phyloP scores from a whole-genome alignment of 768 basidiomycete species.

The Kwoniella dejecticola region DNA sequence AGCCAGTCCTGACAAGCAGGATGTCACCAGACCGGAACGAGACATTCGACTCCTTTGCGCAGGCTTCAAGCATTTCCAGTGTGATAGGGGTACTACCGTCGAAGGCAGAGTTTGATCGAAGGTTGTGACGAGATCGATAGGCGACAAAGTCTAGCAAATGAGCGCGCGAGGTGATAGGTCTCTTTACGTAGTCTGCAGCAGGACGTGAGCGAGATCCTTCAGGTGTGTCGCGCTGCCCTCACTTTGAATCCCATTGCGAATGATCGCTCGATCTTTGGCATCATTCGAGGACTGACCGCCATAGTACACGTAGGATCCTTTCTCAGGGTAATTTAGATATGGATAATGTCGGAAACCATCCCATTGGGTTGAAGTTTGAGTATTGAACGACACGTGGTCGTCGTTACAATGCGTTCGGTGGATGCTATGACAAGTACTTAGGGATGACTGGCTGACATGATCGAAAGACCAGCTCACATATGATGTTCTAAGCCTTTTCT shows the following conservation, averaged over 20 bases:
- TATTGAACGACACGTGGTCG: conserved; percentile 15
- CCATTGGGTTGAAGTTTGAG: conserved; percentile 17
- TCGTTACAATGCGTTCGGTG: conserved; percentile 9
- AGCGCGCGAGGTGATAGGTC: conserved; percentile 38
- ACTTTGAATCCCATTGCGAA: conserved; percentile 31
- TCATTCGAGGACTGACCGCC: conserved; percentile 27
- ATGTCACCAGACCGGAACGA: conserved; percentile 31
- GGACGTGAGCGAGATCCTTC: no score
- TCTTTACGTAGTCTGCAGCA: conserved; percentile 30
- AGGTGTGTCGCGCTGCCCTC: no score
- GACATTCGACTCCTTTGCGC: conserved; percentile 10
- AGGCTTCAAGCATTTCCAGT: conserved; percentile 15
- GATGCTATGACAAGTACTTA: conserved; percentile 2
- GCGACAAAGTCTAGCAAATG: conserved; percentile 34
- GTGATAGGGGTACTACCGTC: conserved; percentile 15
- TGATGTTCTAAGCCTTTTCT: conserved; percentile 12
- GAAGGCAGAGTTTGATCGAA: conserved; percentile 19
- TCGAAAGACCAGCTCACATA: conserved; percentile 15
- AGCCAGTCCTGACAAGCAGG: conserved; percentile 37
- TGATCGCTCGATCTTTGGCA: conserved; percentile 17
- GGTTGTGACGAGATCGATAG: conserved; percentile 20
- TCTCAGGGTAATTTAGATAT: conserved; percentile 33
- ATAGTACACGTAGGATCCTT: conserved; percentile 23
- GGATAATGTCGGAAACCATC: conserved; percentile 19
- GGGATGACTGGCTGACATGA: no score